Percentiles rank a stretch among this genome's conserved stretches.
phyloP scores from a whole-genome alignment of 305 asterid genomes.

The Fraxinus greggii region DNA sequence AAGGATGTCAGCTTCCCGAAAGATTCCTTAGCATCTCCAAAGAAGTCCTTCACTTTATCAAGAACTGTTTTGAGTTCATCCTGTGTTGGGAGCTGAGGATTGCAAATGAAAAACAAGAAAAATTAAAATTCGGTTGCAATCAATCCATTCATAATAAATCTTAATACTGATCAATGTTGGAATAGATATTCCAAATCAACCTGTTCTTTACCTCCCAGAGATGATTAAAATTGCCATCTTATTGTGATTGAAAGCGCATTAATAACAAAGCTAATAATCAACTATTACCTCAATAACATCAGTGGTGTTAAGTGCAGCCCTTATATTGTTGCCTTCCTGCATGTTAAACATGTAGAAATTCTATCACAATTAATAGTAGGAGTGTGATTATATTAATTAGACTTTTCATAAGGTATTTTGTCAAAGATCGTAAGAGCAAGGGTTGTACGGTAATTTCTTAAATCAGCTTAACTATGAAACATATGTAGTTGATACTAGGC shows the following conservation, averaged over 20 bases:
- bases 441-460: neutral
- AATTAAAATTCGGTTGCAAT: neutral
- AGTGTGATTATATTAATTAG: neutral
- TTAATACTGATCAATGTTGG: neutral
- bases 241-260: slow-evolving; percentile 5
- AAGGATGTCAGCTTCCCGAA: slow-evolving; percentile 82
- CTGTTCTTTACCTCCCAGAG: neutral
- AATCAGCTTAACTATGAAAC: neutral
- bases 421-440: neutral
- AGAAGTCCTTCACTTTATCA: slow-evolving; percentile 88
- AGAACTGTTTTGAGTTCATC: slow-evolving; percentile 86
- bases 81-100: slow-evolving; percentile 66
- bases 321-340: slow-evolving; percentile 81
- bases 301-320: slow-evolving; percentile 68
- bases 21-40: slow-evolving; percentile 91
- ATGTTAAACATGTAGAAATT: slow-evolving; percentile 16
- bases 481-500: neutral
- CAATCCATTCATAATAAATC: neutral
- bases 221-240: neutral
- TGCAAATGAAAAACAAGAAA: neutral
- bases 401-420: neutral
- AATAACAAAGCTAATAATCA: neutral
- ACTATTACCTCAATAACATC: slow-evolving; percentile 76
- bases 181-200: neutral
- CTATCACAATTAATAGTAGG: neutral